These are phyloP conservation scores for Globisporangium emineosum DNA, from an alignment of 352 stramenopile genomes.

Conservation along the genomic window DNA sequence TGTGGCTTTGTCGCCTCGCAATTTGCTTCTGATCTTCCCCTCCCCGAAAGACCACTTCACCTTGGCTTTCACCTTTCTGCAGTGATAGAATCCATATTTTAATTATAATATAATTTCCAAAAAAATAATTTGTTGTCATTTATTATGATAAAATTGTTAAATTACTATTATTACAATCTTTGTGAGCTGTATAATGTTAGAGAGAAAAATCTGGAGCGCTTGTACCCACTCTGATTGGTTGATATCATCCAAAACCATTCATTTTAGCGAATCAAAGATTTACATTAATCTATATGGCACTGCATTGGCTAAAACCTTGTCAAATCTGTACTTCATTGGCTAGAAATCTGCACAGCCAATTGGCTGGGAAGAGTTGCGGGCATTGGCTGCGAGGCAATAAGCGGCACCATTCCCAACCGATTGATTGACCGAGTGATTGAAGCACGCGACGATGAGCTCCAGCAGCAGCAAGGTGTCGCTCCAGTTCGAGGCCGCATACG, in stretches of 20 bases:
- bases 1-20: too few relatives aligned
- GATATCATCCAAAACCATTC: neutral
- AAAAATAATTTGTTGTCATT: neutral
- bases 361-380: constrained; percentile 33
- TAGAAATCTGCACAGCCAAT: constrained; percentile 9
- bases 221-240: neutral
- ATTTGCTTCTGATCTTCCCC: neutral
- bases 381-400: constrained; percentile 6
- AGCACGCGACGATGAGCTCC: constrained; percentile 35
- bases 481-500: constrained; percentile 55
- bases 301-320: neutral
- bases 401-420: too few relatives aligned
- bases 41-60: neutral
- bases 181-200: neutral
- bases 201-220: neutral
- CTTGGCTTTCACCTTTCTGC: neutral
- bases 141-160: neutral
- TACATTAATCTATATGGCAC: neutral
- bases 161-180: neutral
- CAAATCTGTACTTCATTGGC: neutral
- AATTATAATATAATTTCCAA: neutral
- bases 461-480: constrained; percentile 66
- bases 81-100: neutral
- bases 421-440: neutral
- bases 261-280: neutral